Conservation (phyloP, 108 stramenopile species). For the Skeletonema menzelii region DNA sequence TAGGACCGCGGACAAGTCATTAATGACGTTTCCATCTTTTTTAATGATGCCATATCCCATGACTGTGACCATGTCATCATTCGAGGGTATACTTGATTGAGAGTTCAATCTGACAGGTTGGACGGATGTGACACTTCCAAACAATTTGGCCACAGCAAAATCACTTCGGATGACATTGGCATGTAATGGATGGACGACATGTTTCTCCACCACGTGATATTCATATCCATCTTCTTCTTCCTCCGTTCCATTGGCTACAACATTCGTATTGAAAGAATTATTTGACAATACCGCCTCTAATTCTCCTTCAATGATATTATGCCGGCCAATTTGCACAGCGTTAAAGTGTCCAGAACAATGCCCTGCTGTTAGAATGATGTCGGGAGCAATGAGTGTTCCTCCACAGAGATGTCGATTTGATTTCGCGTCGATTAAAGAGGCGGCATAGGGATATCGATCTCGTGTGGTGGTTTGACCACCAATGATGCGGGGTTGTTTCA, state of each 20-base stretch:
- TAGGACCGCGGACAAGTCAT: constrained; percentile 19
- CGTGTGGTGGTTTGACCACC: background rate
- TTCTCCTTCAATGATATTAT: constrained; percentile 6
- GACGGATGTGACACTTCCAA: background rate
- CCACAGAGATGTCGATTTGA: constrained; percentile 2
- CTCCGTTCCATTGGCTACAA: too few species aligned
- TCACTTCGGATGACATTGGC: constrained; percentile 35
- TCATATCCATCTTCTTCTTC: constrained; percentile 15
- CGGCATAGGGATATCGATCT: constrained; percentile 4
- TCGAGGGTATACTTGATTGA: background rate
- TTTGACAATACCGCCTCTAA: background rate
- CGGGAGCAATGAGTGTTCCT: constrained; percentile 2
- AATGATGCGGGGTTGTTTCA: constrained; percentile 4
- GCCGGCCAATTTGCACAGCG: constrained; percentile 15
- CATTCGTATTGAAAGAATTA: background rate
- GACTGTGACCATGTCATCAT: constrained; percentile 19
- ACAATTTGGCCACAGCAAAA: constrained; percentile 42
- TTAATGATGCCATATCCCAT: constrained; percentile 33
- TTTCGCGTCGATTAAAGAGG: background rate
- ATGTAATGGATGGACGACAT: constrained; percentile 24
- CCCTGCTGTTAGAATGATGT: constrained; percentile 1
- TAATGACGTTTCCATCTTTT: background rate
- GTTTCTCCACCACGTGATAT: constrained; percentile 25
- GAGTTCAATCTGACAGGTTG: constrained; percentile 25
- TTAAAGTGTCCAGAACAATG: constrained; percentile 19